A percentile compares a stretch with the other conserved stretches of the same genome.
Conservation (phyloP, 140 eudicot species). For the Cichorium intybus region DNA sequence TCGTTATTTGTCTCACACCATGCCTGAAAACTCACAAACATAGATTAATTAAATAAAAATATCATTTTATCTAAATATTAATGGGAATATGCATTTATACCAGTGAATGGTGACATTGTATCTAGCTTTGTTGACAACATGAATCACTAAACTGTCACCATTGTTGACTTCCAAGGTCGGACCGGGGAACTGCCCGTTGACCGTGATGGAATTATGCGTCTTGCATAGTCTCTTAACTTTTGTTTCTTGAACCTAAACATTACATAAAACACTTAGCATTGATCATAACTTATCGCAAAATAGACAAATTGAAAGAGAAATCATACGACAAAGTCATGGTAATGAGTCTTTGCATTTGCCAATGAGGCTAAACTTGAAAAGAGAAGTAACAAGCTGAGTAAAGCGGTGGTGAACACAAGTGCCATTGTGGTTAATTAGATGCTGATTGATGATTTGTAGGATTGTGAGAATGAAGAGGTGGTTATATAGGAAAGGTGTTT, state of each 20-base stretch:
- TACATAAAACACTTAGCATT: conserved; percentile 13
- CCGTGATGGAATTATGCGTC: conserved; percentile 64
- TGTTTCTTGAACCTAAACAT: conserved; percentile 62
- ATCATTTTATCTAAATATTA: background rate
- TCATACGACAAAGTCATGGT: conserved; percentile 82
- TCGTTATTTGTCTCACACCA: conserved; percentile 72
- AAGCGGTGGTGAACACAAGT: conserved; percentile 16
- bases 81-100: conserved; percentile 26
- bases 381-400: conserved; percentile 34
- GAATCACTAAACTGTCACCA: conserved; percentile 70
- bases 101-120: conserved; percentile 87
- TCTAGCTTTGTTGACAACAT: conserved; percentile 67
- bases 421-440: conserved; percentile 31
- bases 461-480: conserved; percentile 16
- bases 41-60: background rate
- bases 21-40: conserved; percentile 55
- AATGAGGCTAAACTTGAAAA: conserved; percentile 34
- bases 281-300: background rate
- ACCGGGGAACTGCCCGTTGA: conserved; percentile 81
- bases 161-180: conserved; percentile 83
- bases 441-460: conserved; percentile 34
- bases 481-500: conserved; percentile 57
- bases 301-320: background rate
- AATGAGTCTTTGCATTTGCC: conserved; percentile 57
- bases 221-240: conserved; percentile 83